Evolutionary conservation across 148 eudicot genomes (phyloP), one percentile per base, ranked within the genome.

Genomic region (Beta vulgaris): DNA sequence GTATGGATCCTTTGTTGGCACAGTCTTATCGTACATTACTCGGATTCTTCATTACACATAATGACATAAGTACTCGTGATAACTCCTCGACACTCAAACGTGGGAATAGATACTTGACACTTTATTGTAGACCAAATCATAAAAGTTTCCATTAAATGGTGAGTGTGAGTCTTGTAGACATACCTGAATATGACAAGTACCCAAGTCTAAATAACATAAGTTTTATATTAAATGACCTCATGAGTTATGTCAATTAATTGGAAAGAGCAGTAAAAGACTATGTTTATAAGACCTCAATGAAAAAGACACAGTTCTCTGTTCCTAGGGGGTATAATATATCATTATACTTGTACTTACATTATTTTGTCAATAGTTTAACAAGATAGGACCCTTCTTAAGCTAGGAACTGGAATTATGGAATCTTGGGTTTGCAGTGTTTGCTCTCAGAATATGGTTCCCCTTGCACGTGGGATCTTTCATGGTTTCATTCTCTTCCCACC

Each of bases 391-490:
- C 62, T 80, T 49, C 63, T 69, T 69, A 49, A 29, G 39, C 29
- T 75, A 72, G 13, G 68, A 59, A 59, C 28, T 67, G 28, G 18
- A 37, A 42, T 55, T 57, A 34, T 48, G 55, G 81, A 65, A 80
- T 76, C 76, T 80, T 76, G 72, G 39, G 43, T 39, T 61, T 75
- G 69, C 64, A 74, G 54, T 62, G 31, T 49, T 61, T 74, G 78
- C 34, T 80, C 39, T 48, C 44, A 70, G 76, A 76, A 71, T 76
- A 72, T 80, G 83, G 79, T 76, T 71, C 69, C 55, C 62, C 26
- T 43, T 53, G 76, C 83, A 76, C 83, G 79, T 80, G 82, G 79
- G 79, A 53, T 75, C 82, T 69, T 79, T 79, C 68, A 69, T 61
- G 75, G 35, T 75, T 69, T 66, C 78, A 79, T 79, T 74, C 70